Evolutionary conservation across 305 asterid species (phyloP).

Genomic region (Fraxinus ornus): DNA sequence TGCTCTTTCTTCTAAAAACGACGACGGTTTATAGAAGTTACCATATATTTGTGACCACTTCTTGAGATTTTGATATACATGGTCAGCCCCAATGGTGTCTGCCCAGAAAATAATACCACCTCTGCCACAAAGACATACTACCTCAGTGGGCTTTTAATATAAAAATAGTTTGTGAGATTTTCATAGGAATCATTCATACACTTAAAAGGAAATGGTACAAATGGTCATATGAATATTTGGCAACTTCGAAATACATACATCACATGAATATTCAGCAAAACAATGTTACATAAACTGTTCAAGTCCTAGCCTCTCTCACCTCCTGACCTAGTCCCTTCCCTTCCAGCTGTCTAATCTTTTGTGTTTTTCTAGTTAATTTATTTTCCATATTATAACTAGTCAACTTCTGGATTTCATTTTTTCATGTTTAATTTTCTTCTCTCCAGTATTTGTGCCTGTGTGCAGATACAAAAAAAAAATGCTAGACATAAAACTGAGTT

Average conservation of each 20-base stretch:
- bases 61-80: conserved; percentile 62
- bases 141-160: background rate
- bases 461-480: background rate
- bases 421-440: background rate
- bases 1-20: conserved; percentile 82
- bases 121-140: conserved; percentile 46
- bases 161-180: background rate
- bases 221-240: conserved; percentile 5
- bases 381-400: background rate
- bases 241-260: conserved; percentile 11
- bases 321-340: background rate
- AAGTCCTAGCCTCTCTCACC: background rate
- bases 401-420: background rate
- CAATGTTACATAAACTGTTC: background rate
- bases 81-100: conserved; percentile 81
- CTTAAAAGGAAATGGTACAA: background rate
- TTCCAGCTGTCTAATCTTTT: background rate
- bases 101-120: conserved; percentile 98
- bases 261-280: background rate
- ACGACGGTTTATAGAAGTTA: conserved; percentile 76
- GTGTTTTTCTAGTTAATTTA: background rate
- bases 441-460: background rate
- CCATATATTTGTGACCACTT: conserved; percentile 78
- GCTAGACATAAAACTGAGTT: background rate
- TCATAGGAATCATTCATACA: background rate